Base-by-base conservation (phyloP, 1,284 basidiomycete species). In the Ustilago bromivora region DNA sequence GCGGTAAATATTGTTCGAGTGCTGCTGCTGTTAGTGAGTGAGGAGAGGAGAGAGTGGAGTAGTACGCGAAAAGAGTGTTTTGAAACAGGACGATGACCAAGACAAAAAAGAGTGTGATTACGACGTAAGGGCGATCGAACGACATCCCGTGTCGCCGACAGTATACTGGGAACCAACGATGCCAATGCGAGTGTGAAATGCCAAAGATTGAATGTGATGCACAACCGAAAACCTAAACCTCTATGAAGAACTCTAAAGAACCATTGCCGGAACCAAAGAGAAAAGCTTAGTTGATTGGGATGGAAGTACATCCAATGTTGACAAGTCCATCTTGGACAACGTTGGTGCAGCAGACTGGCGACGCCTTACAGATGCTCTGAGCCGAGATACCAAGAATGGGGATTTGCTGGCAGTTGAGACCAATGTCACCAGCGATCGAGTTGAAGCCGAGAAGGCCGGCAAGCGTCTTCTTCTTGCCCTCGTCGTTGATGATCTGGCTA, bases 271-370 rank as follows among this genome's bases (percentile, higher is more conserved):
- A 51, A 59, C 47, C 38, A 34, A n/a, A 15, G 23, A 41, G 52
- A 47, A 36, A 41, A 41, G 15, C 40, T 78, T 65, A 78, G 79
- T 79, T 80, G 79, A 80, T 78, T 32, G 79, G 76, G 57, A 80
- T 64, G 43, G 76, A 69, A 38, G 64, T 73, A 76, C 79, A 80
- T 46, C 79, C 76, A 47, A 79, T 66, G 74, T 81, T 81, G 74
- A 81, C 67, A 19, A 81, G 68, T 35, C 79, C 79, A 40, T 81
- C 72, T 47, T 81, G 79, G 56, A 56, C 54, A 46, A 81, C 79
- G 60, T 79, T 75, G 51, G 76, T 66, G 53, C 79, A 81, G 77
- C 78, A 81, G 6, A 80, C 70, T 23, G 74, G 73, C 12, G 75
- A 60, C 38, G 66, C 32, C 72, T 79, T 81, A 76, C 79, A 81